These are phyloP conservation scores for Taiozyma sp. DNA, from an alignment of 1,139 yeast genomes.

Conservation along the genomic window DNA sequence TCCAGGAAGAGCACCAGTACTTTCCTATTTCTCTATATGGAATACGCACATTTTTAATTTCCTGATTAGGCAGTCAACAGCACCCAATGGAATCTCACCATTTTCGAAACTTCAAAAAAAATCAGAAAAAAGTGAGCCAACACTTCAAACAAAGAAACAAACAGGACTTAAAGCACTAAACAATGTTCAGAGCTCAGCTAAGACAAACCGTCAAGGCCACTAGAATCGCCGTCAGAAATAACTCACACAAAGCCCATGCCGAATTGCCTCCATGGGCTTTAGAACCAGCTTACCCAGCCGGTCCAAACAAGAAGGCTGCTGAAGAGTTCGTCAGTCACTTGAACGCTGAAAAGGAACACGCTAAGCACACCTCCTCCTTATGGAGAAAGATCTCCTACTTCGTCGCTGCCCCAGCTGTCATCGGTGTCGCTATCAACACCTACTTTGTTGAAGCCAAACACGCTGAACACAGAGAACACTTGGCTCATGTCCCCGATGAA, in stretches of 20 bases:
- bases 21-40: too few species aligned
- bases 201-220: conserved; percentile 15
- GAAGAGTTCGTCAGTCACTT: conserved; percentile 42
- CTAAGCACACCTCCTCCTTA: conserved; percentile 63
- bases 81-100: conserved; percentile 11
- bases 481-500: conserved; percentile 71
- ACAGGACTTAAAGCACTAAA: background rate
- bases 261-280: conserved; percentile 29
- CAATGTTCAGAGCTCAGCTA: conserved; percentile 20
- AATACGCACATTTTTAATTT: background rate
- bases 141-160: background rate
- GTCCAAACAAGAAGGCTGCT: conserved; percentile 47
- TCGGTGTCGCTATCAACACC: conserved; percentile 74
- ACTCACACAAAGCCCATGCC: conserved; percentile 18
- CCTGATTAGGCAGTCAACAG: conserved; percentile 17
- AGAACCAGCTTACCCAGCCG: conserved; percentile 32
- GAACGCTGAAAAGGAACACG: conserved; percentile 73
- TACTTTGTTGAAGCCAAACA: conserved; percentile 80
- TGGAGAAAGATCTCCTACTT: conserved; percentile 85
- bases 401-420: conserved; percentile 79
- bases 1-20: too few species aligned
- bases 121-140: conserved; percentile 7
- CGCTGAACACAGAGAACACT: conserved; percentile 85
- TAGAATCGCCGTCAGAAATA: conserved; percentile 16
- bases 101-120: background rate